phyloP scores from a whole-genome alignment of 169 alveolate genomes.

The Cyclospora cayetanensis region DNA sequence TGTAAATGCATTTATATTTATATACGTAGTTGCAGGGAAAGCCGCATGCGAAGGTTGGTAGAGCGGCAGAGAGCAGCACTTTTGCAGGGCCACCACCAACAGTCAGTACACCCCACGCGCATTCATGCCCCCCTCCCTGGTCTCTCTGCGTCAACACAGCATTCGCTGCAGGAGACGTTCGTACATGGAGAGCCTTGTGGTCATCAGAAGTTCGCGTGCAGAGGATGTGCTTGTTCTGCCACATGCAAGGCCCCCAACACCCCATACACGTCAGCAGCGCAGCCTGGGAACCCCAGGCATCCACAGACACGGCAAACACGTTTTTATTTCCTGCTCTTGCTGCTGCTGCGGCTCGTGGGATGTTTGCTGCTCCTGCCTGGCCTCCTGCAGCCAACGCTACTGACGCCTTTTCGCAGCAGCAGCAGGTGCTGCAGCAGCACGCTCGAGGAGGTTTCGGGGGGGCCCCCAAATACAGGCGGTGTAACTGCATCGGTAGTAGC shows the following conservation, averaged over 20 bases:
- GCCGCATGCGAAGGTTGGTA: not conserved
- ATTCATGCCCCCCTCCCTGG: not conserved
- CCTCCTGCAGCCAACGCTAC: too few relatives aligned
- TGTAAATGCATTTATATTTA: not conserved
- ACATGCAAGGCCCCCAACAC: not conserved
- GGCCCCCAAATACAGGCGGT: too few relatives aligned
- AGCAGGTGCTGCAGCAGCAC: too few relatives aligned
- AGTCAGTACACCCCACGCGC: not conserved
- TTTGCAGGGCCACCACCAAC: not conserved
- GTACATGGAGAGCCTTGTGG: not conserved
- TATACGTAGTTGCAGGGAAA: not conserved
- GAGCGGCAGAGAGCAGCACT: not conserved
- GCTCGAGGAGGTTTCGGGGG: too few relatives aligned
- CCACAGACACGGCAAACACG: too few relatives aligned
- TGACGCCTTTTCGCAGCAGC: too few relatives aligned
- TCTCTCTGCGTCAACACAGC: not conserved
- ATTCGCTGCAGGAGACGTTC: not conserved
- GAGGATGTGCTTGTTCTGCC: not conserved
- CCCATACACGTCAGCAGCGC: not conserved
- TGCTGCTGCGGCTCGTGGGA: not conserved
- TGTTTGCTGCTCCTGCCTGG: too few relatives aligned
- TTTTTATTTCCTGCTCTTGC: not conserved
- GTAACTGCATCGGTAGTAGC: not conserved
- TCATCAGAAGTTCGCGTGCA: not conserved
- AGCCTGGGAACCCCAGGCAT: too few relatives aligned